Base-by-base conservation (phyloP, 75 land plant species). In the Picea glauca region DNA sequence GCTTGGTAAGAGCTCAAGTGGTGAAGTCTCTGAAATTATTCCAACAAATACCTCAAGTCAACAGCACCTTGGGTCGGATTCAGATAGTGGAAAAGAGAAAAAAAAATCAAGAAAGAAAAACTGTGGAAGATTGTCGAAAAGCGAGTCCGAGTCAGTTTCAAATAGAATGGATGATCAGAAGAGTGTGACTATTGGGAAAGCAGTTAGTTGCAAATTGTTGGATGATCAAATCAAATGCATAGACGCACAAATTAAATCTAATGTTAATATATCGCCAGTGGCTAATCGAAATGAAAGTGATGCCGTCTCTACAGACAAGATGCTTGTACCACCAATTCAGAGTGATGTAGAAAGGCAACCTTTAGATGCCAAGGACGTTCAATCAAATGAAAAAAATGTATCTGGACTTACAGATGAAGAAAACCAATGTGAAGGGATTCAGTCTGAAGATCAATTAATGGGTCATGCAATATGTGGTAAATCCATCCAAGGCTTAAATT, bases 1-100 rank as follows among this genome's bases (percentile, higher is more conserved):
- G n/a, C 40, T 20, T 70, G 26, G 26, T 23, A 70, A 43, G 74
- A 20, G 21, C 26, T 43, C 56, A 43, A 11, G n/a, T 40, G 74
- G 56, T 23, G 23, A 43, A 32, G 74, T n/a, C 43, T 43, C 50
- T 62, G 74, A 78, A 40, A 79, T 79, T 58, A 70, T 88, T 13
- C 8, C 58, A 58, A 26, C 38, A 75, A 62, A 75, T 58, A 58
- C n/a, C 30, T 50, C 3, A 14, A 75, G n/a, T 15, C 61, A 4
- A 8, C 32, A 31, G 9, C 32, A 26, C 61, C 78, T 80, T n/a
- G 86, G 86, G n/a, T 70, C 20, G 21, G 56, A 43, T 40, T 40
- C 74, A 43, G 35, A 43, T 43, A 21, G 43, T 5, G 23, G n/a
- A 70, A 70, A 43, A 70, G 50, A 70, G 54, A 21, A 70, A 70